Percentiles rank a stretch among this genome's conserved stretches.
These are phyloP conservation scores for Chalciporus sphaerocephalus DNA, from an alignment of 768 basidiomycete genomes.

Conservation along the genomic window DNA sequence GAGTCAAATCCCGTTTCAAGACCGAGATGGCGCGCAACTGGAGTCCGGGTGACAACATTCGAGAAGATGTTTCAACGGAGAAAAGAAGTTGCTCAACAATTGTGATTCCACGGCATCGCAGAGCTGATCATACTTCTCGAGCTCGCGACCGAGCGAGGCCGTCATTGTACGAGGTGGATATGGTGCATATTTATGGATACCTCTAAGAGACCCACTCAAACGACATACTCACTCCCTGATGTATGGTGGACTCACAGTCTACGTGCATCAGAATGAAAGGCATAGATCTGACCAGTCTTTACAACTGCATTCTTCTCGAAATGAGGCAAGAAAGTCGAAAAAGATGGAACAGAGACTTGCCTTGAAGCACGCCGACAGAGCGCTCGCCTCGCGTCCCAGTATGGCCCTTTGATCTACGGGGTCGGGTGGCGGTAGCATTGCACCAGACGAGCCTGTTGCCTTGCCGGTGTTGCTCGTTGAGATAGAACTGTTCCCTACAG, in stretches of 20 bases:
- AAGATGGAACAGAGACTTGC: conserved; percentile 30
- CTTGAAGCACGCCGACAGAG: conserved; percentile 54
- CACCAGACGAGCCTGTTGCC: conserved; percentile 25
- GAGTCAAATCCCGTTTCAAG: conserved; percentile 62
- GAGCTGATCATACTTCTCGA: conserved; percentile 76
- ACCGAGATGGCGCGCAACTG: conserved; percentile 70
- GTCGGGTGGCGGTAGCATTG: conserved; percentile 55
- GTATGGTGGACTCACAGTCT: conserved; percentile 47
- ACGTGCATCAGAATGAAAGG: conserved; percentile 61
- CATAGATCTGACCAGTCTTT: conserved; percentile 67
- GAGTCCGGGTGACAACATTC: neutral
- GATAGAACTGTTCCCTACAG: conserved; percentile 17
- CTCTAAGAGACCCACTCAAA: conserved; percentile 36
- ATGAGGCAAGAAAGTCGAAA: conserved; percentile 1
- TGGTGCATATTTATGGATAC: conserved; percentile 52
- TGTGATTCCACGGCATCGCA: conserved; percentile 75
- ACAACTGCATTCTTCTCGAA: conserved; percentile 52
- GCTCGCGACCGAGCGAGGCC: conserved; percentile 62
- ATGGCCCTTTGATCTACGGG: conserved; percentile 38
- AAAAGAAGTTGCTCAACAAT: conserved; percentile 44
- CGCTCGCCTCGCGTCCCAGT: conserved; percentile 63
- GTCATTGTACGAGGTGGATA: conserved; percentile 64
- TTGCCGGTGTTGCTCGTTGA: conserved; percentile 14
- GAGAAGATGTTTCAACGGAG: neutral
- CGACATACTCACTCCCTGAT: neutral